Percentiles rank a stretch among this genome's conserved stretches.
phyloP scores from a whole-genome alignment of 768 basidiomycete genomes.

The Amanita rimosa region DNA sequence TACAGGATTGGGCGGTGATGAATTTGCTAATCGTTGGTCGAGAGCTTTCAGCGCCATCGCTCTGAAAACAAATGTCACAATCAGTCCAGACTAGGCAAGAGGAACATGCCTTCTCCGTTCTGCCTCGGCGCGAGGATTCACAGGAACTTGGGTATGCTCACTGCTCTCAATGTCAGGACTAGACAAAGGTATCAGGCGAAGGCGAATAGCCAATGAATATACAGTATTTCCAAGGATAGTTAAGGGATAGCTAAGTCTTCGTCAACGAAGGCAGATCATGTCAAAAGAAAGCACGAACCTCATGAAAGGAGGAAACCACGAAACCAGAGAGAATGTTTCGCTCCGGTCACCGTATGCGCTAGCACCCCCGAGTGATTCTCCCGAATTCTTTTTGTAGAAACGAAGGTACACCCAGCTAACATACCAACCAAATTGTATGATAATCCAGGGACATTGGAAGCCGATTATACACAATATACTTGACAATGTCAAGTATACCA shows the following conservation, averaged over 20 bases:
- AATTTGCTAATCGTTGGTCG: conserved; percentile 80
- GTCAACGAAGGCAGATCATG: neutral
- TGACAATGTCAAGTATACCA: conserved; percentile 86
- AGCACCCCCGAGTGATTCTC: conserved; percentile 48
- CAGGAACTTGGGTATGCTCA: conserved; percentile 65
- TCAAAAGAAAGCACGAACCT: conserved; percentile 48
- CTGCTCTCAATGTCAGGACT: conserved; percentile 62
- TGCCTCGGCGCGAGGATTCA: conserved; percentile 89
- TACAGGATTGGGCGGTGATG: conserved; percentile 28
- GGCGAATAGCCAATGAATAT: conserved; percentile 50
- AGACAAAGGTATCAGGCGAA: conserved; percentile 63
- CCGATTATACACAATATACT: conserved; percentile 76
- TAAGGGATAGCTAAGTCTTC: conserved; percentile 53
- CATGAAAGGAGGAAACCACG: conserved; percentile 94
- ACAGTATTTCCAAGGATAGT: conserved; percentile 55
- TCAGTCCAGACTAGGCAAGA: neutral
- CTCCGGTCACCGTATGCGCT: conserved; percentile 86
- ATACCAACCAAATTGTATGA: conserved; percentile 99
- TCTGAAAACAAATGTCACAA: conserved; percentile 27
- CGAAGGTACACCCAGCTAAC: conserved; percentile 92
- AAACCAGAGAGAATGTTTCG: conserved; percentile 90
- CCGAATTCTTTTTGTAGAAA: conserved; percentile 86
- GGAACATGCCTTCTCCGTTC: conserved; percentile 76
- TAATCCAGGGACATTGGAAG: conserved; percentile 81
- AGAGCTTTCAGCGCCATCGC: conserved; percentile 95